Evolutionary conservation across 2,329 filamentous ascomycete genomes (phyloP).

Genomic region (Drechslera avenae): DNA sequence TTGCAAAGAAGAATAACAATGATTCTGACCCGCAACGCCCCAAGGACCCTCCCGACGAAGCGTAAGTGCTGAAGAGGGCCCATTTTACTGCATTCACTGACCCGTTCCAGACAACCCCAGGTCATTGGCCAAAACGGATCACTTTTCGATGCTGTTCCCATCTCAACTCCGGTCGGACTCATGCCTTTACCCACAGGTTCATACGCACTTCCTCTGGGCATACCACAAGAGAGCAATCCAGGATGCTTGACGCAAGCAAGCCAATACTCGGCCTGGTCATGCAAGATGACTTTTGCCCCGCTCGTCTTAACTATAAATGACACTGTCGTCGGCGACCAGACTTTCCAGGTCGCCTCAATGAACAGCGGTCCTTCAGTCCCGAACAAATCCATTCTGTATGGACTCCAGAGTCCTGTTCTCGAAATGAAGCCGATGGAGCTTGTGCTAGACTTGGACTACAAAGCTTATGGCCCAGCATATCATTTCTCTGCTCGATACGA

Average conservation of each 20-base stretch:
- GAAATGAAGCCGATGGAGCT: constrained; percentile 57
- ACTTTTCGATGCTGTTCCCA: constrained; percentile 57
- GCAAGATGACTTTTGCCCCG: constrained; percentile 48
- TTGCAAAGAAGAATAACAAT: constrained; percentile 49
- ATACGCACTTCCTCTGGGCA: constrained; percentile 55
- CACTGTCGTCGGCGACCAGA: constrained; percentile 12
- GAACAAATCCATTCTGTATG: constrained; percentile 59
- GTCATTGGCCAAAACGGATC: constrained; percentile 54
- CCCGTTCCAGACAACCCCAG: constrained; percentile 45
- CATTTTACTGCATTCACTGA: constrained; percentile 19
- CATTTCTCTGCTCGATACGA: constrained; percentile 68
- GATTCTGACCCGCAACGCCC: constrained; percentile 19
- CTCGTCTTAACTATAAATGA: constrained; percentile 38
- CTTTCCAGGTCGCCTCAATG: constrained; percentile 28
- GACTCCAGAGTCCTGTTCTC: constrained; percentile 64
- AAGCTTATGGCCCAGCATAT: constrained; percentile 63
- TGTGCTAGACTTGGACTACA: constrained; percentile 63
- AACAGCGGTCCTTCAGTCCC: constrained; percentile 40
- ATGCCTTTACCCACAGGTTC: constrained; percentile 57
- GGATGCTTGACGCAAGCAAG: constrained; percentile 55
- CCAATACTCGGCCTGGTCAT: constrained; percentile 59
- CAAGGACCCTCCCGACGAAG: constrained; percentile 28
- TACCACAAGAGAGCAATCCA: constrained; percentile 54
- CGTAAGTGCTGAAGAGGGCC: constrained; percentile 30
- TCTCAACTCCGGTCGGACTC: constrained; percentile 54